phyloP scores from a whole-genome alignment of 768 basidiomycete species.

The Lentinula boryana region DNA sequence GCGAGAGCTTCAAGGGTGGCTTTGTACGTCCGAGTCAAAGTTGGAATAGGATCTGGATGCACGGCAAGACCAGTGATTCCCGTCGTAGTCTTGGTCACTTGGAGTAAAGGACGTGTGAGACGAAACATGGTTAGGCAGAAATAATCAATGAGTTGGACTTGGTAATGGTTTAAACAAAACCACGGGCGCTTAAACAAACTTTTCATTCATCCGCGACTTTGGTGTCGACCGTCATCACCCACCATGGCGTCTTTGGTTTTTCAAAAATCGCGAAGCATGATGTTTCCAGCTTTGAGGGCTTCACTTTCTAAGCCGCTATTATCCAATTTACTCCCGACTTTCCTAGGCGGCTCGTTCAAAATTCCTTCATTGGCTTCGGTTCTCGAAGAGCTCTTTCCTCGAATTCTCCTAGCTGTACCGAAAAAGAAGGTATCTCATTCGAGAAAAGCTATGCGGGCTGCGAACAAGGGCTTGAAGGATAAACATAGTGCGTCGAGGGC shows the following conservation, averaged over 20 bases:
- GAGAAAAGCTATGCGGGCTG: conserved; percentile 88
- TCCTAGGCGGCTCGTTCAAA: conserved; percentile 27
- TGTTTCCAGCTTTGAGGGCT: conserved; percentile 16
- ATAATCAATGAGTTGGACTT: conserved; percentile 6
- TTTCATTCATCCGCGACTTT: conserved; percentile 2
- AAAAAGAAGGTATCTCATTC: conserved; percentile 94
- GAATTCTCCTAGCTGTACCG: conserved; percentile 87
- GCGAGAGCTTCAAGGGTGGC: conserved; percentile 66
- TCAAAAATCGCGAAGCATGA: conserved; percentile 19
- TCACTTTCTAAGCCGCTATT: conserved; percentile 10
- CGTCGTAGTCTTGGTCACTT: conserved; percentile 71
- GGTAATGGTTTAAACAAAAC: neutral
- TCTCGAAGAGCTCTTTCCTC: conserved; percentile 66
- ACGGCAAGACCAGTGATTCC: conserved; percentile 81
- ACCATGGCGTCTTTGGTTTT: conserved; percentile 36
- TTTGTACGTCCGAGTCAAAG: conserved; percentile 68
- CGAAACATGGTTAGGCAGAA: conserved; percentile 56
- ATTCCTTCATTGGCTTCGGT: conserved; percentile 10
- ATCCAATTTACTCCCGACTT: conserved; percentile 23
- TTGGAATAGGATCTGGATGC: conserved; percentile 80
- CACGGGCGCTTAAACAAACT: neutral
- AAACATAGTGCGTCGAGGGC: conserved; percentile 63
- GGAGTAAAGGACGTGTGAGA: conserved; percentile 64
- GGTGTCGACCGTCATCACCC: conserved; percentile 19
- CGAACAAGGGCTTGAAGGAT: conserved; percentile 93